phyloP scores from a whole-genome alignment of 108 stramenopile species.

The Parietichytrium sp. region DNA sequence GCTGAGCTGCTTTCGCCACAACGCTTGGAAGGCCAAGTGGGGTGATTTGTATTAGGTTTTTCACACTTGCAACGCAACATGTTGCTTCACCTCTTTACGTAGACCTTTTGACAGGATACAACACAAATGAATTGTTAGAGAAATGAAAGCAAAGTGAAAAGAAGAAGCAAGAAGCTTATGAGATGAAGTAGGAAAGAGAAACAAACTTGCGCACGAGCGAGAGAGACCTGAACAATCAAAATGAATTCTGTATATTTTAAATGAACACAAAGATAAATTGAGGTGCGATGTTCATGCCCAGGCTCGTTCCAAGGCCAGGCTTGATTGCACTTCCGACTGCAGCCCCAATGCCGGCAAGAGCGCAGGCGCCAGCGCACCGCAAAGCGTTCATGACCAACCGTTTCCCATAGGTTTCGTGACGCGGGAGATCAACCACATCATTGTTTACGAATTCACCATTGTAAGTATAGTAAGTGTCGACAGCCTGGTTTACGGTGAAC shows the following conservation, averaged over 20 bases:
- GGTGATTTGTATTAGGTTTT: too few relatives aligned
- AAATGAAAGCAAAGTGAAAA: too few relatives aligned
- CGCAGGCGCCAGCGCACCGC: constrained; percentile 24
- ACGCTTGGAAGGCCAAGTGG: too few relatives aligned
- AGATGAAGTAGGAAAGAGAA: too few relatives aligned
- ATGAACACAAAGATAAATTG: constrained; percentile 28
- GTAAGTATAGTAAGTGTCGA: constrained; percentile 39
- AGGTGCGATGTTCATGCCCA: constrained; percentile 34
- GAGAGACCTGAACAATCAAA: too few relatives aligned
- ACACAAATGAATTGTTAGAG: too few relatives aligned
- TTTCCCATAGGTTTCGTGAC: not conserved
- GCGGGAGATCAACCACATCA: not conserved
- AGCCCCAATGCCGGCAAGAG: constrained; percentile 14
- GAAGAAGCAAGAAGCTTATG: too few relatives aligned
- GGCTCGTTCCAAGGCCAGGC: constrained; percentile 6
- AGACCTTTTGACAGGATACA: too few relatives aligned
- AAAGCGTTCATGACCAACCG: constrained; percentile 13
- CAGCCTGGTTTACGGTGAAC: constrained; percentile 31
- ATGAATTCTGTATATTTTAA: not conserved
- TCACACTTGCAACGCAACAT: too few relatives aligned
- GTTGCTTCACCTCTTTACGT: too few relatives aligned
- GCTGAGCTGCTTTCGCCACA: too few relatives aligned
- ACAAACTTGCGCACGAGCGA: too few relatives aligned
- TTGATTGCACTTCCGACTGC: constrained; percentile 15
- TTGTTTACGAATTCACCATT: not conserved